Percentiles rank a stretch among this genome's conserved stretches.
phyloP scores from a whole-genome alignment of 371 early-diverging fungal species.

The Batkoa obscura region DNA sequence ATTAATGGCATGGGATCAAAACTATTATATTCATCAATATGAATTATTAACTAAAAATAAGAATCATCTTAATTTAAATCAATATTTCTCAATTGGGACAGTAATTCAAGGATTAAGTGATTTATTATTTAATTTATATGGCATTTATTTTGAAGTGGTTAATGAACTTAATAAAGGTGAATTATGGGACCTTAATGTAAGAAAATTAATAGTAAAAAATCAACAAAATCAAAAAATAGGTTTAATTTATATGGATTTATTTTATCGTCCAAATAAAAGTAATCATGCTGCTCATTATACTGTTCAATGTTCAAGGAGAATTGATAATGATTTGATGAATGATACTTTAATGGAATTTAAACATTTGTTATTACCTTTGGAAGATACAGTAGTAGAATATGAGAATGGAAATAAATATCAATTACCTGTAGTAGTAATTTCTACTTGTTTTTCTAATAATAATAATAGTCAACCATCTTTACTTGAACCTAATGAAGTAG shows the following conservation, averaged over 20 bases:
- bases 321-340: conserved; percentile 32
- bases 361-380: conserved; percentile 9
- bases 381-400: conserved; percentile 10
- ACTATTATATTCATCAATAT: conserved; percentile 33
- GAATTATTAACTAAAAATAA: conserved; percentile 11
- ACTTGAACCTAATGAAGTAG: conserved; percentile 54
- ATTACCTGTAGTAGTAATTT: conserved; percentile 54
- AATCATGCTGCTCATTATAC: conserved; percentile 89
- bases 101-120: conserved; percentile 70
- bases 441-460: conserved; percentile 42
- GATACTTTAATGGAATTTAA: conserved; percentile 16
- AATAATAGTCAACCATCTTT: conserved; percentile 17
- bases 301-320: conserved; percentile 67
- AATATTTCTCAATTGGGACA: conserved; percentile 71
- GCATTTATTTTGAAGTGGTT: conserved; percentile 50
- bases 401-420: conserved; percentile 26
- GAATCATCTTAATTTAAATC: conserved; percentile 10
- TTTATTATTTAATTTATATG: conserved; percentile 65
- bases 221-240: conserved; percentile 50
- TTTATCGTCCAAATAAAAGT: conserved; percentile 49
- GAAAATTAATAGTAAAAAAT: conserved; percentile 68
- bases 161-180: conserved; percentile 40
- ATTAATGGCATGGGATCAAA: conserved; percentile 53
- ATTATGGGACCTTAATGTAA: conserved; percentile 74
- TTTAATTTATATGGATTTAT: conserved; percentile 84